These are phyloP conservation scores for Melampsora occidentalis DNA, from an alignment of 1,284 basidiomycete genomes.

Conservation along the genomic window DNA sequence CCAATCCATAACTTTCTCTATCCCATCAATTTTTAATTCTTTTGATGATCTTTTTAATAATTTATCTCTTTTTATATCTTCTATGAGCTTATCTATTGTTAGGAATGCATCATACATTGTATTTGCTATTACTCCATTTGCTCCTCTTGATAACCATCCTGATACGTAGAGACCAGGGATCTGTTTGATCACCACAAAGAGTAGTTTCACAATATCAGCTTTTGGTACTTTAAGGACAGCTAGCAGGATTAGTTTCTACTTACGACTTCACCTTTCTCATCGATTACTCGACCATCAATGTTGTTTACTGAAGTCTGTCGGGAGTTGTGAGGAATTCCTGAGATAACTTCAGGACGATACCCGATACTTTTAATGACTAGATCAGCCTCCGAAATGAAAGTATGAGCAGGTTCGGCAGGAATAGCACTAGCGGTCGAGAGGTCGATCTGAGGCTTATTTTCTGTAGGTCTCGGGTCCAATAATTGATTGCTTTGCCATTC, in stretches of 20 bases:
- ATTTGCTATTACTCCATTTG: constrained; percentile 83
- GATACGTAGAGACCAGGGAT: constrained; percentile 76
- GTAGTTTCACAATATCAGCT: constrained; percentile 53
- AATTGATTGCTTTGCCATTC: constrained; percentile 25
- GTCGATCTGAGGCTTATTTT: not conserved
- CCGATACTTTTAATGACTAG: constrained; percentile 85
- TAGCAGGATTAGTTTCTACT: constrained; percentile 43
- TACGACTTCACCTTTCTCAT: constrained; percentile 51
- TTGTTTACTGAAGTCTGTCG: constrained; percentile 53
- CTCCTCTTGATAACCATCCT: constrained; percentile 90
- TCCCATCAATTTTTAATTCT: not conserved
- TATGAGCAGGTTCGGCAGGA: constrained; percentile 49
- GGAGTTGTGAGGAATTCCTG: constrained; percentile 55
- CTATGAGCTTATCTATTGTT: constrained; percentile 66
- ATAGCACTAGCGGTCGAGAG: constrained; percentile 3
- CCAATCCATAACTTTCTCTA: not conserved
- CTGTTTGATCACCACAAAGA: constrained; percentile 47
- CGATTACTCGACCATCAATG: constrained; percentile 53
- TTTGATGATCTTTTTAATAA: not conserved
- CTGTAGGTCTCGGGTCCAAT: not conserved
- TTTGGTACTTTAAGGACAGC: constrained; percentile 53
- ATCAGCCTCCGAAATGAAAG: constrained; percentile 63
- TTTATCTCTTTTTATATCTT: not conserved
- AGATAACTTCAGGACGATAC: constrained; percentile 63
- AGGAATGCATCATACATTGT: constrained; percentile 92